phyloP scores from a whole-genome alignment of 2,329 filamentous ascomycete genomes.

The Pezicula carpinea region DNA sequence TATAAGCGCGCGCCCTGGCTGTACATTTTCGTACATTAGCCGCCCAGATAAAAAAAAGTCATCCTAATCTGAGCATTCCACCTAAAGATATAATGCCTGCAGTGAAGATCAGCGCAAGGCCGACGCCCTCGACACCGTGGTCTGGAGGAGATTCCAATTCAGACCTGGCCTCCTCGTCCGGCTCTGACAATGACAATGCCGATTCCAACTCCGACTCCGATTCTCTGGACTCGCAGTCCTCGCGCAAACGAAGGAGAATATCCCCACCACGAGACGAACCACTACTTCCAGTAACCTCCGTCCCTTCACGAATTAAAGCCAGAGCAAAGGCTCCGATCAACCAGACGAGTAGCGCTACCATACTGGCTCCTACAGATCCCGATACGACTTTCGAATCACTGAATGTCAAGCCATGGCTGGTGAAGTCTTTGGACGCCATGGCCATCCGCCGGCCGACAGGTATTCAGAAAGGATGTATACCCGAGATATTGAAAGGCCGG shows the following conservation, averaged over 20 bases:
- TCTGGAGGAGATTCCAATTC: constrained; percentile 9
- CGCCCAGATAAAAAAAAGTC: constrained; percentile 1
- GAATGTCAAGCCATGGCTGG: constrained; percentile 79
- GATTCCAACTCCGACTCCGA: constrained; percentile 24
- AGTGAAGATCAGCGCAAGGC: constrained; percentile 6
- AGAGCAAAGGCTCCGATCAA: constrained; percentile 6
- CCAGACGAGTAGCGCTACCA: constrained; percentile 16
- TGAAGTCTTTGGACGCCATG: constrained; percentile 69
- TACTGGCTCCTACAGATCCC: constrained; percentile 49
- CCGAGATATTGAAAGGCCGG: constrained; percentile 82
- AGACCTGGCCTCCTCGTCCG: constrained; percentile 8
- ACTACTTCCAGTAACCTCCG: constrained; percentile 13
- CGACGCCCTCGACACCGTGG: constrained; percentile 3
- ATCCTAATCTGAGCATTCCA: not conserved
- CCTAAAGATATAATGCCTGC: constrained; percentile 8
- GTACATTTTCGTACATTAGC: no score
- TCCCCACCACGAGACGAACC: constrained; percentile 14
- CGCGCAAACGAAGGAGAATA: constrained; percentile 27
- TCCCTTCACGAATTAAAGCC: constrained; percentile 25
- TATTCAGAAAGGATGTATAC: constrained; percentile 91
- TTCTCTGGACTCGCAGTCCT: constrained; percentile 25
- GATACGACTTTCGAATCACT: constrained; percentile 68
- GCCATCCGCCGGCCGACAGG: constrained; percentile 85
- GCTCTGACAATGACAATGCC: constrained; percentile 5
- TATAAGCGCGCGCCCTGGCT: no score